Base-by-base conservation (phyloP, 176 grass and related monocot genomes). In the Areca catechu region DNA sequence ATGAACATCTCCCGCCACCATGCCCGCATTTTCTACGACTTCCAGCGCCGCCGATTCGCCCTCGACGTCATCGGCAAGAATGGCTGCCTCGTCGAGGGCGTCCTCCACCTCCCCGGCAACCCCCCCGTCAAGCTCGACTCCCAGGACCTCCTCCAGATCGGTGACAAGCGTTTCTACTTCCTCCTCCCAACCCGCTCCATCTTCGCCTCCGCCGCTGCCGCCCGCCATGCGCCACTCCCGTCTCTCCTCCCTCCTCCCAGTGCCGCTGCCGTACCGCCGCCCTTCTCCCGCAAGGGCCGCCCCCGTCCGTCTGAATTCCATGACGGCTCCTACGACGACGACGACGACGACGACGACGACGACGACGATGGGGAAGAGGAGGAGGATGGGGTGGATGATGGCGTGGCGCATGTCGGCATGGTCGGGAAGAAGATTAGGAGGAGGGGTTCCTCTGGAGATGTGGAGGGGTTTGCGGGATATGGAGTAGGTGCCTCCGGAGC, bases 1-100 rank as follows among this genome's bases (percentile, higher is more conserved):
- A 88, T 87, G 86, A 92, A 80, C 72, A 98, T 98, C 54, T 98
- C 93, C 2, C 84, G 83, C 29, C 84, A 80, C 65, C 93, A 98
- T 47, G 93, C 93, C 2, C 24, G 93, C 61, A 92, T 98, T 17
- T 98, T 88, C 72, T 98, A 91, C 0, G 93, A 98, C 51, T 98
- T 98, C 47, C 86, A 76, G 65, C 93, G 87, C 30, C 81, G 82
- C 63, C 80, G 83, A 16, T 98, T 98, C 20, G 83, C 87, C 37
- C 83, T 98, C 0, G 87, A 98, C 22, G 93, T 98, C 43, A 81
- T 98, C 14, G 93, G 93, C 60, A 90, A 90, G 63, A 98, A 88
- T 30, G 93, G 93, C 7, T 98, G 93, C 58, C 67, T 82, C 19
- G 86, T 92, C 0, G 86, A 98, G 58, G 88, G 84, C 7, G 93